phyloP scores from a whole-genome alignment of 2,329 filamentous ascomycete species.

The Talaromyces sp. region DNA sequence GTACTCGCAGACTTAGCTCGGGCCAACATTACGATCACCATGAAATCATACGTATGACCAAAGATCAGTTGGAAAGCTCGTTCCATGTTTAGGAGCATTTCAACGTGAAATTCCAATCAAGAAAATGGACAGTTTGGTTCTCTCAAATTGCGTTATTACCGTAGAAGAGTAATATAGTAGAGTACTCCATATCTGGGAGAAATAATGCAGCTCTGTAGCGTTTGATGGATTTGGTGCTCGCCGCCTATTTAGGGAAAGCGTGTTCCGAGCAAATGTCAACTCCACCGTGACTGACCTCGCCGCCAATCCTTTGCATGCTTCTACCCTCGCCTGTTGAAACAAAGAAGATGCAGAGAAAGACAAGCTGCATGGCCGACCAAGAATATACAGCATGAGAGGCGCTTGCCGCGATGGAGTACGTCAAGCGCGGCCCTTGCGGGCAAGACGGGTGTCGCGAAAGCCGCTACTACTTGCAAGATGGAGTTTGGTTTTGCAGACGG shows the following conservation, averaged over 20 bases:
- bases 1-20: conserved; percentile 29
- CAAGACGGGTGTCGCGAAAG: conserved; percentile 65
- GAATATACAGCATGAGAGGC: conserved; percentile 6
- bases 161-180: not conserved
- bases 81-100: not conserved
- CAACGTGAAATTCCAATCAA: conserved; percentile 11
- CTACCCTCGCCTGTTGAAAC: not conserved
- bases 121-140: conserved; percentile 1
- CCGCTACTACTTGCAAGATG: conserved; percentile 69
- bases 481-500: conserved; percentile 71
- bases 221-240: not conserved
- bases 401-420: conserved; percentile 36
- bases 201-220: not conserved
- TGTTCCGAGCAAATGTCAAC: conserved; percentile 2
- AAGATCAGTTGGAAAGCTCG: conserved; percentile 20
- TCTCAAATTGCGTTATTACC: not conserved
- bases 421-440: conserved; percentile 46
- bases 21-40: conserved; percentile 27
- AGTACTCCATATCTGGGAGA: not conserved
- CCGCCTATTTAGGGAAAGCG: conserved; percentile 11
- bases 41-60: conserved; percentile 24
- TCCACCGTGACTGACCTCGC: not conserved
- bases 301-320: not conserved
- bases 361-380: not conserved
- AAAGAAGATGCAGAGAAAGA: not conserved